Evolutionary conservation across 1,139 yeast species (phyloP).

Genomic region (Chernovozyma sophiae-reginae): DNA sequence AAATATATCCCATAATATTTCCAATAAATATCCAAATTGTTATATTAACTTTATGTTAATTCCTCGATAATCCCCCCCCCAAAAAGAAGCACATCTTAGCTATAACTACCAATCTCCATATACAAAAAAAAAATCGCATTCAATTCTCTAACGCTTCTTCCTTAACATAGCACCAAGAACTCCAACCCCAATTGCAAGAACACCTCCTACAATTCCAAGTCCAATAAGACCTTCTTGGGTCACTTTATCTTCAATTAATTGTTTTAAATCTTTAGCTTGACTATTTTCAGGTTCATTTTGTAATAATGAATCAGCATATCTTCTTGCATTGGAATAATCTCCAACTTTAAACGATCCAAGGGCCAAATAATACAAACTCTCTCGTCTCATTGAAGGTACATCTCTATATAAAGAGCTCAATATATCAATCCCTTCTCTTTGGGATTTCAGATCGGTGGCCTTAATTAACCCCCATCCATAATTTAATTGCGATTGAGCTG

Average conservation of each 20-base stretch:
- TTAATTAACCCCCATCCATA: slow-evolving; percentile 95
- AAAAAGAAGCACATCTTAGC: no score
- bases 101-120: background rate
- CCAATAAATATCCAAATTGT: no score
- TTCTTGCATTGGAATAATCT: slow-evolving; percentile 79
- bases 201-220: slow-evolving; percentile 80
- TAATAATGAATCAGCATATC: slow-evolving; percentile 76
- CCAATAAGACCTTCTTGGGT: slow-evolving; percentile 88
- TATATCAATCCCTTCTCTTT: slow-evolving; percentile 73
- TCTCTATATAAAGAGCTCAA: slow-evolving; percentile 72
- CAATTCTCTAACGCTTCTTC: slow-evolving; percentile 16
- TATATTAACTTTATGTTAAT: no score
- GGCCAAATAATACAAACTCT: slow-evolving; percentile 82
- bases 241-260: slow-evolving; percentile 77
- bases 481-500: slow-evolving; percentile 84
- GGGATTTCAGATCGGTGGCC: slow-evolving; percentile 56
- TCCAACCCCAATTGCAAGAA: slow-evolving; percentile 79
- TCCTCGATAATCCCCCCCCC: no score
- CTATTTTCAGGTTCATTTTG: slow-evolving; percentile 77
- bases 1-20: background rate
- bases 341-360: slow-evolving; percentile 87
- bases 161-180: slow-evolving; percentile 55
- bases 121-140: background rate
- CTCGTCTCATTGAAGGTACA: slow-evolving; percentile 81
- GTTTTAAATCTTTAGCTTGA: slow-evolving; percentile 70